Percentiles rank a stretch among this genome's conserved stretches.
phyloP scores from a whole-genome alignment of 1,284 basidiomycete genomes.

The Neonothopanus nambi region DNA sequence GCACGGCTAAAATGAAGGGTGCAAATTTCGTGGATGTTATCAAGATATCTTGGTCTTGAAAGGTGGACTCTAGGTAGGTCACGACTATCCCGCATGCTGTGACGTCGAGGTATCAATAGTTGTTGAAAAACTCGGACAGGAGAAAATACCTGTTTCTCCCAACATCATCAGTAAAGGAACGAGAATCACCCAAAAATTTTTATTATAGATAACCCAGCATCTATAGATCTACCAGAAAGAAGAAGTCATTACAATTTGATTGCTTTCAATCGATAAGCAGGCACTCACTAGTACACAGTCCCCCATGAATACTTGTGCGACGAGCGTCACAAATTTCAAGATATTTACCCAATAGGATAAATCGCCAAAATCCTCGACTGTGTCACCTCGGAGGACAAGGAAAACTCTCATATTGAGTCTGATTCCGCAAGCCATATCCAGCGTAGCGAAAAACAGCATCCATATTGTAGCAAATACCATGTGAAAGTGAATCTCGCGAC shows the following conservation, averaged over 20 bases:
- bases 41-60: background rate
- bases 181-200: background rate
- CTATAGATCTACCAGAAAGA: constrained; percentile 1
- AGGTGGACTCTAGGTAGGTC: background rate
- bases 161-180: background rate
- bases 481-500: background rate
- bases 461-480: constrained; percentile 1
- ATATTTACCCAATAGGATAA: constrained; percentile 13
- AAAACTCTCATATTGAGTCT: constrained; percentile 8
- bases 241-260: background rate
- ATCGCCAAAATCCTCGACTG: background rate
- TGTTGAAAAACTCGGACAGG: background rate
- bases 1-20: background rate
- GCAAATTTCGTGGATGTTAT: background rate
- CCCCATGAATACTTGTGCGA: constrained; percentile 6
- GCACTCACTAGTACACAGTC: constrained; percentile 8
- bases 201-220: constrained; percentile 10
- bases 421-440: constrained; percentile 9
- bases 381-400: background rate
- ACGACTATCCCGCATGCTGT: background rate
- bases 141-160: constrained; percentile 1
- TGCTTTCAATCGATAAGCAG: too few species aligned
- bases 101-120: background rate
- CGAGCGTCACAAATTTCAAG: constrained; percentile 9
- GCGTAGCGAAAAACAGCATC: constrained; percentile 5